Evolutionary conservation across 768 basidiomycete species (phyloP), one percentile per base, ranked within the genome.

Genomic region (Lactifluus pinguis): DNA sequence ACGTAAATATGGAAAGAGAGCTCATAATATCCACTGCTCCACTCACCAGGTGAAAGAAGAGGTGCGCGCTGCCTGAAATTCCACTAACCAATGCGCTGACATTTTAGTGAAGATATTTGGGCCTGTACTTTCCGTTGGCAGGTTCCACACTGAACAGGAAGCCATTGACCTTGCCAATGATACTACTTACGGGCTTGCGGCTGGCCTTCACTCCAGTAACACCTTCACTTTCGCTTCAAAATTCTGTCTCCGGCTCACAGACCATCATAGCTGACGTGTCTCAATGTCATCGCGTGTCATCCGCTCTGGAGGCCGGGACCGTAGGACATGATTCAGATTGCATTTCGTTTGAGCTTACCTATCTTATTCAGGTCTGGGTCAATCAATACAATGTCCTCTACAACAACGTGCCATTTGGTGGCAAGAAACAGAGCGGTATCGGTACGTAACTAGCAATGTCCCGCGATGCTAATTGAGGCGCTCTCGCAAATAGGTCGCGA

Each of bases 361-460:
- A 48, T 17, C 52, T 34, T 45, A 55, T 29, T 52, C 59, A 89
- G 86, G 87, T 92, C 45, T 97, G 94, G 93, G 81, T 94, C 61
- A 98, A 98, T 72, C 86, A 92, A 69, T 95, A 93, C 74, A 89
- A 87, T 69, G 45, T 88, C 13, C 72, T 95, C 58, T 81, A 83
- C 74, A 91, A 90, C 71, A 92, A 95, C 61, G 86, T 93, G 49
- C 95, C 95, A 1, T 98, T 98, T 69, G 95, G 95, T 41, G 95
- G 95, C 25, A 95, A 89, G 77, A 95, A 95, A 74, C 87, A 91
- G 71, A 90, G 88, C 47, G 93, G 93, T 55, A 85, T 90, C 68
- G 87, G 89, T 88, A 66, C 60, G 80, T 14, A 29, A 52, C 19
- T 0, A 53, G 34, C n/a, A 8, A 38, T 21, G 9, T 44, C 34